Conservation (phyloP, 768 basidiomycete genomes). For the Suillus cothurnatus region DNA sequence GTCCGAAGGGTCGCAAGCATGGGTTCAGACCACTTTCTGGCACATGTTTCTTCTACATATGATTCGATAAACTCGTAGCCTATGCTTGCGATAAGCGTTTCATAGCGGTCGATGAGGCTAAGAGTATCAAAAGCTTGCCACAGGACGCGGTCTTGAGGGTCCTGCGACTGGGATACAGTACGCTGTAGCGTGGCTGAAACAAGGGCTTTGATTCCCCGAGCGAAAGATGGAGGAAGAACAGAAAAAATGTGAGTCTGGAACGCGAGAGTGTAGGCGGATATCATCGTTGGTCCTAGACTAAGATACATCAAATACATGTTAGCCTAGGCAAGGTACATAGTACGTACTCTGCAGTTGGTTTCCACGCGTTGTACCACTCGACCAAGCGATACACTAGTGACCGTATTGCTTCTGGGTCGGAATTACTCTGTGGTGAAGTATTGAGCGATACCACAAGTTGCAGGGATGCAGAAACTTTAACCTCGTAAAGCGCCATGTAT, state of each 20-base stretch:
- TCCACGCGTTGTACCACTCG: slow-evolving; percentile 80
- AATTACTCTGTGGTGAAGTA: slow-evolving; percentile 39
- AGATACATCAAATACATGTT: slow-evolving; percentile 13
- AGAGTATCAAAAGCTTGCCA: slow-evolving; percentile 70
- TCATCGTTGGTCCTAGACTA: slow-evolving; percentile 64
- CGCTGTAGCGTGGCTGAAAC: slow-evolving; percentile 55
- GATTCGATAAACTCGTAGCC: slow-evolving; percentile 86
- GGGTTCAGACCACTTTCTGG: slow-evolving; percentile 68
- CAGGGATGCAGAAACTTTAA: slow-evolving; percentile 23
- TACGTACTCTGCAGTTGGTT: slow-evolving; percentile 63
- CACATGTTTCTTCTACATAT: slow-evolving; percentile 66
- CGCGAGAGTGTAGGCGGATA: slow-evolving; percentile 60
- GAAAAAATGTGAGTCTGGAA: slow-evolving; percentile 81
- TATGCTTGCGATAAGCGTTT: slow-evolving; percentile 78
- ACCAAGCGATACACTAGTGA: slow-evolving; percentile 60
- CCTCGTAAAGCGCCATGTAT: slow-evolving; percentile 66
- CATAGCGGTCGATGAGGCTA: slow-evolving; percentile 80
- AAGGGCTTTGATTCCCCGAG: slow-evolving; percentile 67
- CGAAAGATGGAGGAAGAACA: slow-evolving; percentile 66
- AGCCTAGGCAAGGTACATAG: slow-evolving; percentile 1
- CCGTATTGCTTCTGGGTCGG: slow-evolving; percentile 51
- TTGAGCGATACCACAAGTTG: slow-evolving; percentile 5
- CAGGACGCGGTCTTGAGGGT: slow-evolving; percentile 38
- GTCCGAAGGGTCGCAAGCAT: slow-evolving; percentile 60
- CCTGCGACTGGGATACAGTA: slow-evolving; percentile 25